phyloP scores from a whole-genome alignment of 2,329 filamentous ascomycete genomes.

The Pseudocercospora vitis region DNA sequence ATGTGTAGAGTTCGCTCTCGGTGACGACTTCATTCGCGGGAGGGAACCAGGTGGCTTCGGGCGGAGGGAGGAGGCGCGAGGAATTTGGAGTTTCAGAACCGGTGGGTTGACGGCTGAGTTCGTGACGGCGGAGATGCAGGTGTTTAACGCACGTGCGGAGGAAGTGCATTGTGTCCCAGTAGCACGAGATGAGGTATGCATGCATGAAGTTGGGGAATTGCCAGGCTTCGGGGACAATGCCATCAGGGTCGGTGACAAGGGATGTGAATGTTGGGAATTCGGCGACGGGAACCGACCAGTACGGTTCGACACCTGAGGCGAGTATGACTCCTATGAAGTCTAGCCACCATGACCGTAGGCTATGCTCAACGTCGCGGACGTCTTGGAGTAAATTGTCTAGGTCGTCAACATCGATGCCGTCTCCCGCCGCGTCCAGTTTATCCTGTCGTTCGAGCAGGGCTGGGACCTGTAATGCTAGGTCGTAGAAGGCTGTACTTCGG shows the following conservation, averaged over 20 bases:
- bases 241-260: conserved; percentile 23
- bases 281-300: conserved; percentile 24
- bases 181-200: conserved; percentile 34
- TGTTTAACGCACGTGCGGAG: conserved; percentile 29
- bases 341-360: conserved; percentile 29
- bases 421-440: conserved; percentile 17
- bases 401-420: conserved; percentile 4
- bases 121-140: conserved; percentile 26
- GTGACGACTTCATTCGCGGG: conserved; percentile 19
- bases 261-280: conserved; percentile 30
- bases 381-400: conserved; percentile 27
- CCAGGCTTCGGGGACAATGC: conserved; percentile 31
- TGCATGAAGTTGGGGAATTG: conserved; percentile 33
- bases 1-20: conserved; percentile 30
- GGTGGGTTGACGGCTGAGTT: too few species aligned
- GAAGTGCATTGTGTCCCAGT: conserved; percentile 36
- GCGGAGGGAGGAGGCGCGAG: too few species aligned
- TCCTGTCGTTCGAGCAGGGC: conserved; percentile 32
- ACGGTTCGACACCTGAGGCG: too few species aligned
- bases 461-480: conserved; percentile 34
- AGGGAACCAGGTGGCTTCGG: conserved; percentile 32
- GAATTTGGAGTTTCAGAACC: too few species aligned
- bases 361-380: conserved; percentile 25
- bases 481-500: conserved; percentile 31
- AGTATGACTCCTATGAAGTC: conserved; percentile 27